phyloP scores from a whole-genome alignment of 176 grass and related monocot genomes.

The Cenchrus americanus region DNA sequence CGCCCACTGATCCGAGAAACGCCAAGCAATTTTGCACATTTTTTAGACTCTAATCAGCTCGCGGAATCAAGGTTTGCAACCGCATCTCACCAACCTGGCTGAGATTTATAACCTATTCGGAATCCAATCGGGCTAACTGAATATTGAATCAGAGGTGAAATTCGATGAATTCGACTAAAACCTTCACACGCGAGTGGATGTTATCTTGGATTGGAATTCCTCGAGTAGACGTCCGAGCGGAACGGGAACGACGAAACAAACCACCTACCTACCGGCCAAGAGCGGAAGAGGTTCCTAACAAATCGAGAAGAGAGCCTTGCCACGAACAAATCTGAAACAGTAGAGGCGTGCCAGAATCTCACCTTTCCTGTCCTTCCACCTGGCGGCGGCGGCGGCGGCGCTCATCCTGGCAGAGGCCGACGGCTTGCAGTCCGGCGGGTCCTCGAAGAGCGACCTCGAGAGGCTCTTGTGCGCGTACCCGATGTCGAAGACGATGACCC shows the following conservation, averaged over 20 bases:
- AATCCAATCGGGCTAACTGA: conserved; percentile 5
- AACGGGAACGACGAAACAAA: conserved; percentile 29
- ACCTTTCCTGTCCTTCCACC: conserved; percentile 48
- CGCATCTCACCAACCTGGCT: not conserved
- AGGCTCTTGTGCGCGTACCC: conserved; percentile 82
- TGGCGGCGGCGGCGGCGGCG: conserved; percentile 41
- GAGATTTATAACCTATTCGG: conserved; percentile 18
- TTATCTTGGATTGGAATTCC: conserved; percentile 34
- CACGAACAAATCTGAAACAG: conserved; percentile 47
- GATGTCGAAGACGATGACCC: conserved; percentile 93
- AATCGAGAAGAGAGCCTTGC: conserved; percentile 12
- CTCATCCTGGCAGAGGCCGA: conserved; percentile 8
- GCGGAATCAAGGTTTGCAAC: not conserved
- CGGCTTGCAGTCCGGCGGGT: conserved; percentile 77
- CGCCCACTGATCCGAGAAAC: conserved; percentile 41
- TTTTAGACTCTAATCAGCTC: not conserved
- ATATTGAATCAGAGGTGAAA: not conserved
- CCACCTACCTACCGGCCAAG: conserved; percentile 46
- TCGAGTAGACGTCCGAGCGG: conserved; percentile 17
- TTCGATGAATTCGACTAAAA: conserved; percentile 11
- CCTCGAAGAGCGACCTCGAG: conserved; percentile 83
- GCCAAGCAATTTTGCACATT: not conserved
- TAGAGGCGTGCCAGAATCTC: conserved; percentile 42
- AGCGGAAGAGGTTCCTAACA: conserved; percentile 3
- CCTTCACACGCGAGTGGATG: not conserved